Conservation (phyloP, 2,329 filamentous ascomycete genomes). For the Allantophomopsis cytisporea region DNA sequence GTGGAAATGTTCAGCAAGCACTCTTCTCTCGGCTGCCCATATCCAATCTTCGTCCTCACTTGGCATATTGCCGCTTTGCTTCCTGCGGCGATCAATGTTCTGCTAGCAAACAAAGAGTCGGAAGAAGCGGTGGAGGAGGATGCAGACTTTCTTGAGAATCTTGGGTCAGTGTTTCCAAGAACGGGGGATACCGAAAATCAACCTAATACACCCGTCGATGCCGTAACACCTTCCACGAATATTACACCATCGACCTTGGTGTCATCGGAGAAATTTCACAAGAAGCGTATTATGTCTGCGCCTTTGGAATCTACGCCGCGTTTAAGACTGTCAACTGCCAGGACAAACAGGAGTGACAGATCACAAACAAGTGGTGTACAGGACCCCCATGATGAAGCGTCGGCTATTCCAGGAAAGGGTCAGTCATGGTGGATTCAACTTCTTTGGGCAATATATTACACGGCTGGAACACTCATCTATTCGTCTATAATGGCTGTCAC, state of each 20-base stretch:
- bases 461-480: conserved; percentile 18
- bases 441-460: conserved; percentile 19
- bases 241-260: too few relatives aligned
- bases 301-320: too few relatives aligned
- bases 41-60: conserved; percentile 11
- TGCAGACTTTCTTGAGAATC: too few relatives aligned
- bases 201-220: not conserved
- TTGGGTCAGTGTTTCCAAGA: not conserved
- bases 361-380: not conserved
- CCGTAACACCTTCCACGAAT: too few relatives aligned
- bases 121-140: too few relatives aligned
- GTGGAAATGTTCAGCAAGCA: conserved; percentile 19
- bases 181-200: not conserved
- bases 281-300: too few relatives aligned
- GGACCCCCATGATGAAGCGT: not conserved
- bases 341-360: too few relatives aligned
- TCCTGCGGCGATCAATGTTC: conserved; percentile 13
- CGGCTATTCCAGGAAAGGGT: conserved; percentile 13
- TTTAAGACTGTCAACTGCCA: too few relatives aligned
- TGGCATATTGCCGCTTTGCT: conserved; percentile 15
- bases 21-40: conserved; percentile 17
- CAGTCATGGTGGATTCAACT: conserved; percentile 18
- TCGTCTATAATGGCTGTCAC: conserved; percentile 20
- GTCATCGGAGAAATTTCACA: too few relatives aligned
- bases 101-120: conserved; percentile 1